Base-by-base conservation (phyloP, 768 basidiomycete genomes). In the Dendrothele bispora region DNA sequence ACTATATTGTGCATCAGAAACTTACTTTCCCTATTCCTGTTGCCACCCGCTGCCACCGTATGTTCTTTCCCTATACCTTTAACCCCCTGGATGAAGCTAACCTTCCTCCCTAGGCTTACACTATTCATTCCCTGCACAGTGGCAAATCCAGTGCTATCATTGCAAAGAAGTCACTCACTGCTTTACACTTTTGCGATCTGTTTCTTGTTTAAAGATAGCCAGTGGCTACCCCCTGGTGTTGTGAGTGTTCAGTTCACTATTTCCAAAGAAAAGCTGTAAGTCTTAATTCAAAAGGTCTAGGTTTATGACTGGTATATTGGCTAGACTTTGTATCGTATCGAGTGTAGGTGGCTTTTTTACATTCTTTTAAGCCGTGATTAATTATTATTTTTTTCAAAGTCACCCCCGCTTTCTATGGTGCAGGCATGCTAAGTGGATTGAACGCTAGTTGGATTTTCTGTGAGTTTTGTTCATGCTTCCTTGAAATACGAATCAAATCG, bases 171-270 rank as follows among this genome's bases (percentile, higher is more conserved):
- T 72, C 80, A 1, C 63, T 78, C 34, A 72, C 69, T 7, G 67
- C 84, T 20, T 57, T 78, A 3, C 64, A 67, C 43, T 64, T 78
- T 2, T 82, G 83, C 61, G 48, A 63, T 43, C 56, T 62, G 37
- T 67, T 75, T 37, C 79, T 85, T 55, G 53, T 69, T 77, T 65
- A 63, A 81, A 82, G 55, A 78, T 82, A 14, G 57, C 79, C 52
- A 72, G 74, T 42, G 75, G 75, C 30, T 83, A 84, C 61, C 76
- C 78, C 83, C 82, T 21, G 82, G 82, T n/a, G 54, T 84, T 26
- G 58, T 77, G 15, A 82, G 73, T 55, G 82, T 84, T 56, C 84
- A 80, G 82, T 82, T 84, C 53, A 71, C 81, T 43, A 81, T 80
- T 47, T 83, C 80, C 77, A 77, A 77, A 14, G 66, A 82, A 18